Evolutionary conservation across 2,329 filamentous ascomycete genomes (phyloP), one percentile per base, ranked within the genome.

Genomic region (Gaeumannomyces tritici): DNA sequence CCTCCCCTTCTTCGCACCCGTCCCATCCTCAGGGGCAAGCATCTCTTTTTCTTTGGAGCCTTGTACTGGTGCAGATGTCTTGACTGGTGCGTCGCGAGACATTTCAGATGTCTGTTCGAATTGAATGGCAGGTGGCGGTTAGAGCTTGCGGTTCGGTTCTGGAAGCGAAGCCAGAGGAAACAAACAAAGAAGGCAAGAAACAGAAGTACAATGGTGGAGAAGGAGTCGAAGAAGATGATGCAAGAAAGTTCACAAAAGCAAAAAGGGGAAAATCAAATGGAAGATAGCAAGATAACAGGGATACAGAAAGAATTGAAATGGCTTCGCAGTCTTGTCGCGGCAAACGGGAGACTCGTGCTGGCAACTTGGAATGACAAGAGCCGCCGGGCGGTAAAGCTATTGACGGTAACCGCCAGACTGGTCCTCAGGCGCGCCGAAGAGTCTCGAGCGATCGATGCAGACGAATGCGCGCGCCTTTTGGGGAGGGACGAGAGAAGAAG

Each of bases 1-100:
- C 60, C 79, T 79, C 63, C 77, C 78, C 70, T 81, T 83, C 70
- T 81, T 83, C 64, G 73, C 71, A 65, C 68, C 71, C 64, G 72
- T 69, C 63, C 72, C 74, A 64, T 79, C 77, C 64, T 81, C 79
- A 51, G 75, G 71, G 35, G 74, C 69, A 63, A 76, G 66, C 63
- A 72, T 69, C 57, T 76, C 75, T 67, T 76, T 76, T 64, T 79
- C 77, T 67, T 77, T 80, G 59, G 76, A 73, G 72, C 75, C 75
- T 57, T 77, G 75, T 65, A 71, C 66, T 61, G 71, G 67, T 60
- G 68, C 69, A 61, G 71, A 69, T 63, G 71, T 66, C 65, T 72
- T 72, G 64, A 76, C 73, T 64, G 75, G 73, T 58, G 67, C 66
- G 66, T 67, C 68, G 64, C 69, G 68, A 66, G 71, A 71, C 73